A percentile compares a stretch with the other conserved stretches of the same genome.
These are phyloP conservation scores for Fomitopsis schrenkii DNA, from an alignment of 1,284 basidiomycete species.

Conservation along the genomic window DNA sequence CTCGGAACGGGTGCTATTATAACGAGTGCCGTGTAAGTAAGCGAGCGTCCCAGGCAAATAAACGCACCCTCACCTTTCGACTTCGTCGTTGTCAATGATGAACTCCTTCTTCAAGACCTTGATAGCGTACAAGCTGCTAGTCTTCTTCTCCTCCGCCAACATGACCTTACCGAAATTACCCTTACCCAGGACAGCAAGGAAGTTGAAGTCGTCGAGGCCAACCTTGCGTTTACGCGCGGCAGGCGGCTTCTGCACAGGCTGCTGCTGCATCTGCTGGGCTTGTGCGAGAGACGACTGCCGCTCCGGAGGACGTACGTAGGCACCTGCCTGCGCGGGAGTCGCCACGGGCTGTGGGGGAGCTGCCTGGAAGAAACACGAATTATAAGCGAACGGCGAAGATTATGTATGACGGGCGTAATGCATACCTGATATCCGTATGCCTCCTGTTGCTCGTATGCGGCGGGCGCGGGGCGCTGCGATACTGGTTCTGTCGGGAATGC, in stretches of 20 bases:
- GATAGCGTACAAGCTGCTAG: constrained; percentile 92
- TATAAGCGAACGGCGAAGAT: background rate
- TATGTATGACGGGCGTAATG: background rate
- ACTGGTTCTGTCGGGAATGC: constrained; percentile 25
- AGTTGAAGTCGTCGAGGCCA: constrained; percentile 98
- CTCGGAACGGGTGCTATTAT: constrained; percentile 89
- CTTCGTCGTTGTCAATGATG: constrained; percentile 99
- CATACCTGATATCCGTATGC: constrained; percentile 25
- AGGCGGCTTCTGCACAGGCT: constrained; percentile 23
- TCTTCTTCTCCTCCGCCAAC: constrained; percentile 97
- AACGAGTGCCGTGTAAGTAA: constrained; percentile 3
- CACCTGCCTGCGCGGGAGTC: constrained; percentile 34
- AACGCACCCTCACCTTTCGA: constrained; percentile 74
- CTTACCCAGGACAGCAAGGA: constrained; percentile 97
- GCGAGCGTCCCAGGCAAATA: background rate
- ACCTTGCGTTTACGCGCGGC: constrained; percentile 74
- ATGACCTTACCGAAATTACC: constrained; percentile 99
- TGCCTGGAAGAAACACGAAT: constrained; percentile 1
- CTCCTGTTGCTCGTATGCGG: constrained; percentile 21
- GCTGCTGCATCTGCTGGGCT: constrained; percentile 13
- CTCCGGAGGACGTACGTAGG: constrained; percentile 20
- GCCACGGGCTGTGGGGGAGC: constrained; percentile 11
- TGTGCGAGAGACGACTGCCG: constrained; percentile 24
- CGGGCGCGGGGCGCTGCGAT: constrained; percentile 14
- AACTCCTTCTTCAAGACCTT: constrained; percentile 99